Percentiles rank a stretch among this genome's conserved stretches.
These are phyloP conservation scores for Cyberlindnera misumaiensis DNA, from an alignment of 805 yeast genomes.

Conservation along the genomic window DNA sequence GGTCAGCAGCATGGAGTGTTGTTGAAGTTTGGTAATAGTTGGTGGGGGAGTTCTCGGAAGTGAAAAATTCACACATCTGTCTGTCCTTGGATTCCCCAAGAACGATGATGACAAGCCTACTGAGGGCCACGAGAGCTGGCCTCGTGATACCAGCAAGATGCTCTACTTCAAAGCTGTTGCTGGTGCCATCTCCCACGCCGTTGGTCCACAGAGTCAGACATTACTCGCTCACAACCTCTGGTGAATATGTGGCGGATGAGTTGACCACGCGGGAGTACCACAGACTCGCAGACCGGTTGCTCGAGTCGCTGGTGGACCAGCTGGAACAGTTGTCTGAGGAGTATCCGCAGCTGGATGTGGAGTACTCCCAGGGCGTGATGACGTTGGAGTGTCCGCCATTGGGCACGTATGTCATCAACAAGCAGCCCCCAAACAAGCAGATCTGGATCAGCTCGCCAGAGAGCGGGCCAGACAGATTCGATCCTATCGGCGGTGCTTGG, in stretches of 20 bases:
- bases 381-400: constrained; percentile 60
- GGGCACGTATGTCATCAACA: constrained; percentile 89
- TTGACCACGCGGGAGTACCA: constrained; percentile 56
- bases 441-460: constrained; percentile 93
- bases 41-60: too few species aligned
- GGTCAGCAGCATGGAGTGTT: constrained; percentile 2
- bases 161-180: too few species aligned
- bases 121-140: too few species aligned
- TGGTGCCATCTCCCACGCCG: too few species aligned
- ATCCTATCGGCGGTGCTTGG: constrained; percentile 72
- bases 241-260: constrained; percentile 44
- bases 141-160: too few species aligned
- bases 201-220: constrained; percentile 1
- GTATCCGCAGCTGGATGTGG: constrained; percentile 61
- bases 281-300: constrained; percentile 51
- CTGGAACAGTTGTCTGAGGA: constrained; percentile 62
- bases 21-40: too few species aligned
- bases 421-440: constrained; percentile 96
- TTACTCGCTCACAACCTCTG: constrained; percentile 39
- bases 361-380: constrained; percentile 82
- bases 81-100: too few species aligned
- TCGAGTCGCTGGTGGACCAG: constrained; percentile 62
- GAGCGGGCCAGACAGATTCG: constrained; percentile 88
- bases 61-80: too few species aligned
- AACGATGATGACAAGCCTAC: too few species aligned